Evolutionary conservation across 2,329 filamentous ascomycete species (phyloP), one percentile per base, ranked within the genome.

Genomic region (Lasiodiplodia gonubiensis): DNA sequence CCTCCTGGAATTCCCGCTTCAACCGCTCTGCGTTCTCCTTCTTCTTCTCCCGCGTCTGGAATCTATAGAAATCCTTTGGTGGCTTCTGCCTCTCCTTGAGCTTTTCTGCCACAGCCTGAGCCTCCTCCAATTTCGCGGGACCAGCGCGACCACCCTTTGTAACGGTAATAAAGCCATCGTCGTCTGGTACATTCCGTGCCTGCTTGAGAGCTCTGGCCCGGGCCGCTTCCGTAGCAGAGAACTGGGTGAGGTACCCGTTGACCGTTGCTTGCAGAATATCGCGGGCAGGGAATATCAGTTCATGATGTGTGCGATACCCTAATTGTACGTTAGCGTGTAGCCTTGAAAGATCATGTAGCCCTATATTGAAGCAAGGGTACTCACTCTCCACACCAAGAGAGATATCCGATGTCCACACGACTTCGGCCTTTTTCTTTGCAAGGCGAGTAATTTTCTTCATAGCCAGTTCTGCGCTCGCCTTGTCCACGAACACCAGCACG

Each of bases 131-230:
- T 66, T 89, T 86, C 1, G 92, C 93, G 1, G 92, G 89, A n/a
- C 90, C 91, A 7, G 85, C 85, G 68, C 86, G 85, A 48, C 92
- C 91, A 30, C 93, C 93, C 66, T 92, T 86, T 1, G 90, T 91
- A 27, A 99, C 95, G 3, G 94, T 98, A 59, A 98, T 86, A 77
- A 99, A 99, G 2, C 95, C 95, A 78, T 99, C 95, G 75, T 93
- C 94, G 78, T 99, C 95, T 0, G 94, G 93, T 74, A 93, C 89
- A 72, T 91, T 90, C 69, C 92, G 88, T 69, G 90, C 82, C 66
- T 86, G 76, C 81, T 90, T 75, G 83, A 85, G 80, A 82, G 89
- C 71, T 75, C 85, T 72, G 83, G 89, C 79, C 84, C 90, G 80
- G 78, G 88, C 84, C 86, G 91, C 81, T 84, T 92, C 81, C 75